Conservation (phyloP, 78 protist species). For the Dictyostelium capitatum region DNA sequence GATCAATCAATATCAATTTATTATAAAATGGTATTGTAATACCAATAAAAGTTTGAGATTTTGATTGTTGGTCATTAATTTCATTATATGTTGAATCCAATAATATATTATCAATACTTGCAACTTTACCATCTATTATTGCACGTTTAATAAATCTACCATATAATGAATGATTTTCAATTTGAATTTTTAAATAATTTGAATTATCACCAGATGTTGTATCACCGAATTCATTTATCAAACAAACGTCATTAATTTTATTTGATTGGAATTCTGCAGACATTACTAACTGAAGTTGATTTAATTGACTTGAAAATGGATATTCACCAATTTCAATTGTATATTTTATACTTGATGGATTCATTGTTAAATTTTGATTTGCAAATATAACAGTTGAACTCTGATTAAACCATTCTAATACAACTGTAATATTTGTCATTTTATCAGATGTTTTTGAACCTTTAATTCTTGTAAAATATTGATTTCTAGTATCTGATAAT, state of each 20-base stretch:
- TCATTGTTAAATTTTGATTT: constrained; percentile 13
- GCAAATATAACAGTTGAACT: not conserved
- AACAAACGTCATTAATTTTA: not conserved
- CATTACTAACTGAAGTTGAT: constrained; percentile 31
- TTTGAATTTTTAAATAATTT: not conserved
- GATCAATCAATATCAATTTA: too few relatives aligned
- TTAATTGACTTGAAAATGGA: not conserved
- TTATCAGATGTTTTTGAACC: not conserved
- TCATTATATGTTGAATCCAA: too few relatives aligned
- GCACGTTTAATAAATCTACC: constrained; percentile 25
- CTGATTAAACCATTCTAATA: not conserved
- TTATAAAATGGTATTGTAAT: too few relatives aligned
- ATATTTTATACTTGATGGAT: constrained; percentile 38
- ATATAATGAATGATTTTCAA: not conserved
- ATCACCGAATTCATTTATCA: not conserved
- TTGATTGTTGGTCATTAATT: too few relatives aligned
- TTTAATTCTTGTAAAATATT: not conserved
- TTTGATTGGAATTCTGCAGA: not conserved
- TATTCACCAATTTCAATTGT: constrained; percentile 13
- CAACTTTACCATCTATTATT: not conserved
- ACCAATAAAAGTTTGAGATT: too few relatives aligned
- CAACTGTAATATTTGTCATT: not conserved
- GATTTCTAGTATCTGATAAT: not conserved
- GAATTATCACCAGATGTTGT: not conserved
- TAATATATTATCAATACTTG: too few relatives aligned